Evolutionary conservation across 179 eudicot species (phyloP).

Genomic region (Amaranthus tricolor): DNA sequence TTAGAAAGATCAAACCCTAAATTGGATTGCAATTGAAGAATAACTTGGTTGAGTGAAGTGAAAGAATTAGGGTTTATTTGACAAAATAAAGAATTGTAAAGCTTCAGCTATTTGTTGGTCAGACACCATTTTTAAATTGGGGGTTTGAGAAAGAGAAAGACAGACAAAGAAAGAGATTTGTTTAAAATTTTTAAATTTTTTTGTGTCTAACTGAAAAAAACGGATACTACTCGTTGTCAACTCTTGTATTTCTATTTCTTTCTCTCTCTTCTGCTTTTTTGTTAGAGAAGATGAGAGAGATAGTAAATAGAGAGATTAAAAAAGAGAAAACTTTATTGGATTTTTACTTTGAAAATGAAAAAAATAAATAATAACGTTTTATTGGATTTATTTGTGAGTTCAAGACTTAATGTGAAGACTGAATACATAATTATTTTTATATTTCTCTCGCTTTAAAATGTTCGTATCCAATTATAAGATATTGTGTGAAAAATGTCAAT

Average conservation of each 20-base stretch:
- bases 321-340: constrained; percentile 5
- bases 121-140: no score
- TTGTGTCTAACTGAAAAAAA: constrained; percentile 35
- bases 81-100: no score
- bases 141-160: neutral
- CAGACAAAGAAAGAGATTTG: neutral
- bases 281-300: constrained; percentile 11
- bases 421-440: no score
- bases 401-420: no score
- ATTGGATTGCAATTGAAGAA: constrained; percentile 56
- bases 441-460: no score
- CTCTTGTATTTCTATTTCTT: constrained; percentile 16
- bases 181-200: constrained; percentile 15
- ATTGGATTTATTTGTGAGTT: no score
- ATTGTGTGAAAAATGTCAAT: no score
- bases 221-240: constrained; percentile 26
- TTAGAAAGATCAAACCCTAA: constrained; percentile 63
- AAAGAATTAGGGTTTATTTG: no score
- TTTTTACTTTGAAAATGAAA: neutral
- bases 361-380: no score
- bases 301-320: no score
- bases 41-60: constrained; percentile 55
- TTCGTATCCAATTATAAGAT: no score
- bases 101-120: no score
- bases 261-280: constrained; percentile 16